Conservation (phyloP, 495 filamentous ascomycete species). For the Hypoxylon fuscum region DNA sequence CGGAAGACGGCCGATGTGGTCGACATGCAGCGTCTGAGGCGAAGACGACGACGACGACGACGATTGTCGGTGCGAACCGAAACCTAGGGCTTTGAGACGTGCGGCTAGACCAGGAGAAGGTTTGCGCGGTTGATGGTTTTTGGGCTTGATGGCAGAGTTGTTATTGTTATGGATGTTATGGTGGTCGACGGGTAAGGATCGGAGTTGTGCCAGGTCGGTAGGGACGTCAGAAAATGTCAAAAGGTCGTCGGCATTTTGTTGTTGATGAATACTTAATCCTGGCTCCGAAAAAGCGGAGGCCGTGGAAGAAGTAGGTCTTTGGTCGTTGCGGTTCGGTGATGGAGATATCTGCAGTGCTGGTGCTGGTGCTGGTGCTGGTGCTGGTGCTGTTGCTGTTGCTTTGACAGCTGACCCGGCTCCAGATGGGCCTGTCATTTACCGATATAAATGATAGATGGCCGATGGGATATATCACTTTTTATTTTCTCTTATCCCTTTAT, state of each 20-base stretch:
- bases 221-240: slow-evolving; percentile 55
- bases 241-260: slow-evolving; percentile 41
- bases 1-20: slow-evolving; percentile 74
- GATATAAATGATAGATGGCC: slow-evolving; percentile 17
- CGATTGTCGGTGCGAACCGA: slow-evolving; percentile 58
- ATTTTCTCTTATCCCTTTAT: slow-evolving; percentile 1
- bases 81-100: slow-evolving; percentile 76
- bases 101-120: slow-evolving; percentile 79
- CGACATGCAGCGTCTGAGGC: slow-evolving; percentile 48
- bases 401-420: slow-evolving; percentile 38
- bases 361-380: neutral
- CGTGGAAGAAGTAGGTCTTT: slow-evolving; percentile 23
- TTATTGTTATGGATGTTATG: slow-evolving; percentile 28
- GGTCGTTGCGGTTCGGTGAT: slow-evolving; percentile 23
- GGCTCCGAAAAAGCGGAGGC: slow-evolving; percentile 42
- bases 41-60: slow-evolving; percentile 46
- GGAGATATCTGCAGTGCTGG: slow-evolving; percentile 7
- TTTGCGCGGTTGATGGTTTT: slow-evolving; percentile 56
- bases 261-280: slow-evolving; percentile 33
- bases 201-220: slow-evolving; percentile 50
- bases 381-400: slow-evolving; percentile 34
- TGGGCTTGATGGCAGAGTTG: slow-evolving; percentile 28
- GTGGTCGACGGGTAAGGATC: slow-evolving; percentile 35
- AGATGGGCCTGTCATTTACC: slow-evolving; percentile 41
- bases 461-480: slow-evolving; percentile 28